Evolutionary conservation across 805 yeast species (phyloP), one percentile per base, ranked within the genome.

Genomic region (Soucietia sequanensis): DNA sequence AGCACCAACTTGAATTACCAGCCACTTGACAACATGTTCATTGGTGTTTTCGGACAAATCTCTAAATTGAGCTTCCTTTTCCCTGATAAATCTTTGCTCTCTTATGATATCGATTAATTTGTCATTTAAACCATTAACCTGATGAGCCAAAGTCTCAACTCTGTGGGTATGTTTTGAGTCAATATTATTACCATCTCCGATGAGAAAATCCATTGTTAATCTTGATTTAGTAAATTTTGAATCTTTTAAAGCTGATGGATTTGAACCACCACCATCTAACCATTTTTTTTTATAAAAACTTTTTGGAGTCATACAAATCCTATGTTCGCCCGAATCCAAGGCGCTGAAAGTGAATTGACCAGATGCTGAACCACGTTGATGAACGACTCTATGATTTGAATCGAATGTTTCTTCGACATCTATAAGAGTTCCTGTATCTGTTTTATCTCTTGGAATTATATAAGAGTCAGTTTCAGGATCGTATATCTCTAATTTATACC

Each of bases 21-120:
- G 38, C 58, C 58, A 58, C 31, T 36, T 25, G 1, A 51, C 38
- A 4, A 55, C 58, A 11, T 39, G 35, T 17, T 40, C 48, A 31
- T 53, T 48, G 6, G 56, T 49, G n/a, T 43, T 22, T 34, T 58
- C 63, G 11, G 51, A 44, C 20, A 49, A 41, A 31, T 58, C 58
- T 28, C 62, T 25, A 32, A 58, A 58, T 11, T 14, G 14, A 15
- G 43, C 50, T 33, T 56, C 61, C 37, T 54, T 54, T 22, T 47
- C 50, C 14, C 55, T 39, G 6, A 57, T 49, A 39, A 70, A 62
- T 30, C 64, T 61, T 56, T 85, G 95, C 50, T 87, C 93, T 25
- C 73, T 60, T 49, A 75, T 75, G 43, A 88, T 72, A 39, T 70
- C 76, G 22, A 66, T 65, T 46, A 86, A 61, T 50, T 80, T 78